Percentiles rank a stretch among this genome's conserved stretches.
phyloP scores from a whole-genome alignment of 2,329 filamentous ascomycete genomes.

The Hirsutella rhossiliensis region DNA sequence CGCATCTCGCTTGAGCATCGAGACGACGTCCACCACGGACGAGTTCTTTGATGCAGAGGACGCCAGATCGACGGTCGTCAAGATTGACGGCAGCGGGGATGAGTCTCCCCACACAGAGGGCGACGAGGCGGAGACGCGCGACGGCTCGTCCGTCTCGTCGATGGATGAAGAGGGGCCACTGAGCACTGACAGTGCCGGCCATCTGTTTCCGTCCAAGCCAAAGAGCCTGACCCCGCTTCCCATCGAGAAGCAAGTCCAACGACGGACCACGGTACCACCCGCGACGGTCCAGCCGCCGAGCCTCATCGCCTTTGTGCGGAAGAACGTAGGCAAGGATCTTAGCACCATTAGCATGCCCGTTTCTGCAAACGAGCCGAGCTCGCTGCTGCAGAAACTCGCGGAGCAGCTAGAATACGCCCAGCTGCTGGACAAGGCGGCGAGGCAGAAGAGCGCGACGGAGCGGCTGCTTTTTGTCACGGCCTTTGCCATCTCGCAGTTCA shows the following conservation, averaged over 20 bases:
- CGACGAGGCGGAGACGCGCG: constrained; percentile 14
- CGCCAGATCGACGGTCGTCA: constrained; percentile 54
- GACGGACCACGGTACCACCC: constrained; percentile 59
- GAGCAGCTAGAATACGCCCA: constrained; percentile 87
- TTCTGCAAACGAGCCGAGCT: constrained; percentile 86
- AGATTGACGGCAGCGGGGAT: constrained; percentile 60
- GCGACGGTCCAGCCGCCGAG: constrained; percentile 76
- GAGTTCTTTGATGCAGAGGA: constrained; percentile 91
- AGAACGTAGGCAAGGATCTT: constrained; percentile 96
- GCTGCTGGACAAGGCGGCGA: constrained; percentile 64
- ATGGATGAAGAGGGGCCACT: constrained; percentile 46
- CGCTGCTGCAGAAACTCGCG: constrained; percentile 74
- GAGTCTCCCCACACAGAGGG: constrained; percentile 25
- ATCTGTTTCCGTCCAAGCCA: constrained; percentile 62
- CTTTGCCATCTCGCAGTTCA: constrained; percentile 83
- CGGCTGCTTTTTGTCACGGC: constrained; percentile 77
- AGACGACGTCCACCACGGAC: constrained; percentile 60
- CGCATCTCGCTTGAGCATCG: constrained; percentile 53
- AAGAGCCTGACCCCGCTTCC: constrained; percentile 71
- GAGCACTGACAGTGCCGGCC: constrained; percentile 45
- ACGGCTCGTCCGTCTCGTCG: constrained; percentile 47
- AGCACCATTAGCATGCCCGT: constrained; percentile 97
- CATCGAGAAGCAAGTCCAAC: constrained; percentile 47
- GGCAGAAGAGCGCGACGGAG: constrained; percentile 47
- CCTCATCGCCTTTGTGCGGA: constrained; percentile 85